Conservation (phyloP, 257 asterid species). For the Salvia splendens region DNA sequence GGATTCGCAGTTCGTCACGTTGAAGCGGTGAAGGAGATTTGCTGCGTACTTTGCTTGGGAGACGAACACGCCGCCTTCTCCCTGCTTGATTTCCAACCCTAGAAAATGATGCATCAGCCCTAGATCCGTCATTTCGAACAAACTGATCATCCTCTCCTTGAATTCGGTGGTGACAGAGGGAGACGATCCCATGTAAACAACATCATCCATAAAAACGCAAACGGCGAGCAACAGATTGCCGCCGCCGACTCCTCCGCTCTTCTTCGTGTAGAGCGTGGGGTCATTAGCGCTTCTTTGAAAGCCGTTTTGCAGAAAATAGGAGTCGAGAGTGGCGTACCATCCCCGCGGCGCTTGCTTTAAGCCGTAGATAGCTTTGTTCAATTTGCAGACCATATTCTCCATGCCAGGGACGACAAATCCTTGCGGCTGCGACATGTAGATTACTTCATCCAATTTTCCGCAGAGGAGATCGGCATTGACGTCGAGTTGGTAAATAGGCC, state of each 20-base stretch:
- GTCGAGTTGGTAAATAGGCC: conserved; percentile 24
- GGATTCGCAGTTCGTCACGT: no score
- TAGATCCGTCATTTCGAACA: no score
- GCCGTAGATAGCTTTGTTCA: background rate
- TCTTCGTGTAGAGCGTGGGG: conserved; percentile 24
- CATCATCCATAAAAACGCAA: background rate
- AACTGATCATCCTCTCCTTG: no score
- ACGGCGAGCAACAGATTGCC: background rate
- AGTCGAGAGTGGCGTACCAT: background rate
- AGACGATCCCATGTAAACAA: no score
- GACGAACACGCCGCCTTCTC: no score
- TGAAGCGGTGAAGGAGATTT: no score
- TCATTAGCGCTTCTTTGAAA: conserved; percentile 17
- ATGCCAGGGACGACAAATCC: background rate
- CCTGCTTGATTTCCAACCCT: no score
- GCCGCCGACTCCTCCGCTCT: background rate
- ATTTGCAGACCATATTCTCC: background rate
- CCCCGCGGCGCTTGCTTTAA: background rate
- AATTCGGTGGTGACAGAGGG: no score
- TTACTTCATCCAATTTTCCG: background rate
- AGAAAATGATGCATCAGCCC: no score
- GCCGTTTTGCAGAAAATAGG: background rate
- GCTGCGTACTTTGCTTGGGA: no score
- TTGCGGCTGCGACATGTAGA: background rate
- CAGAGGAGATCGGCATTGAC: background rate